Percentiles rank a stretch among this genome's conserved stretches.
Evolutionary conservation across 83 land plant species (phyloP).

Genomic region (Picea abies): DNA sequence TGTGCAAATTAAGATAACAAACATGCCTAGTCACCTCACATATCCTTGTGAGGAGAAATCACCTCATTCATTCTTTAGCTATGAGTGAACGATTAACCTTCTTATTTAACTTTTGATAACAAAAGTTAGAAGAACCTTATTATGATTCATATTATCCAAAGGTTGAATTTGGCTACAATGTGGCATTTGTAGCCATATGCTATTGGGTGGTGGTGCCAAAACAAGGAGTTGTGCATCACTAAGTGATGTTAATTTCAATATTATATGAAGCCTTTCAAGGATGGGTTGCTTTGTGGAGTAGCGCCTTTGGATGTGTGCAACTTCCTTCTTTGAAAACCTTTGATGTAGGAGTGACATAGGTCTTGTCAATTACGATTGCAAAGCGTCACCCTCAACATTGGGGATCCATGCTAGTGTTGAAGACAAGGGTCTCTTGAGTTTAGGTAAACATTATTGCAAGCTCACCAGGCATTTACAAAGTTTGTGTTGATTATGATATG

Average conservation of each 20-base stretch:
- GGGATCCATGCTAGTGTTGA: neutral
- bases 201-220: neutral
- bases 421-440: neutral
- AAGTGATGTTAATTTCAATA: neutral
- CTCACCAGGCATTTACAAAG: neutral
- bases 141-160: neutral
- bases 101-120: neutral
- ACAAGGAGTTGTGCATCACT: neutral
- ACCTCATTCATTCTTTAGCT: neutral
- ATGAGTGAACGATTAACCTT: neutral
- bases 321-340: neutral
- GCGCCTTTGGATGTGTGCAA: neutral
- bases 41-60: neutral
- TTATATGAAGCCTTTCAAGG: neutral
- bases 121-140: neutral
- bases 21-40: too few relatives aligned
- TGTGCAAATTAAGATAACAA: too few relatives aligned
- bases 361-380: neutral
- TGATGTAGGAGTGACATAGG: neutral
- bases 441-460: neutral
- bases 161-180: neutral
- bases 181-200: neutral
- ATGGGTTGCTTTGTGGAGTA: neutral
- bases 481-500: neutral
- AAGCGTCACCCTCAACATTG: neutral